phyloP scores from a whole-genome alignment of 2,329 filamentous ascomycete species.

The Xylaria sp. region DNA sequence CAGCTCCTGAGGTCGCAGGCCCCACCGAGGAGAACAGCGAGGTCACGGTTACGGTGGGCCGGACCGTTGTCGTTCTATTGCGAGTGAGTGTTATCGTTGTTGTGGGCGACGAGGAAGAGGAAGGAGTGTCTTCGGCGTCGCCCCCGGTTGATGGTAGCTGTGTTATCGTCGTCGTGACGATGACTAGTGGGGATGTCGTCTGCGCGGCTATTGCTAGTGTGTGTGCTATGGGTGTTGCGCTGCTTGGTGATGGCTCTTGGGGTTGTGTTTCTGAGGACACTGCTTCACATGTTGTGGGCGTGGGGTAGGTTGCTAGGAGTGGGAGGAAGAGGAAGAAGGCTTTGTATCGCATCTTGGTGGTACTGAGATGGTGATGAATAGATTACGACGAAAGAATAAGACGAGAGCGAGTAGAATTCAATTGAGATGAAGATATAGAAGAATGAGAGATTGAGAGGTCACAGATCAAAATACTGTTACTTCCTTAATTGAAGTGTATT shows the following conservation, averaged over 20 bases:
- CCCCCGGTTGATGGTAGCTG: neutral
- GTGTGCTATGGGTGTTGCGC: neutral
- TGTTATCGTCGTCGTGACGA: neutral
- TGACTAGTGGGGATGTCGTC: slow-evolving; percentile 1
- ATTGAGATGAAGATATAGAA: neutral
- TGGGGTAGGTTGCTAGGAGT: neutral
- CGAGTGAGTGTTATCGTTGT: slow-evolving; percentile 27
- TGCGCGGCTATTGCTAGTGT: slow-evolving; percentile 2
- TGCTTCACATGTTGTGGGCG: neutral
- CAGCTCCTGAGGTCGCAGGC: slow-evolving; percentile 15
- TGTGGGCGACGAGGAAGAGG: neutral
- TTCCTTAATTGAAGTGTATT: neutral
- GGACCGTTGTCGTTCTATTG: slow-evolving; percentile 27
- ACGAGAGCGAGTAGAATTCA: neutral
- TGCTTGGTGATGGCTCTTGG: neutral
- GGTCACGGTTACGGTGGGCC: slow-evolving; percentile 28
- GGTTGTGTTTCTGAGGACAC: neutral
- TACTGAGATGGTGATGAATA: neutral
- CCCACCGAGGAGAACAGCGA: slow-evolving; percentile 15
- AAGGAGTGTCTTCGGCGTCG: neutral
- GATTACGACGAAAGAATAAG: neutral
- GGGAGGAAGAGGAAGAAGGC: slow-evolving; percentile 4
- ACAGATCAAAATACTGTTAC: neutral
- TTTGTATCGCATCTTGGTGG: slow-evolving; percentile 14
- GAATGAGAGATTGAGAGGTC: neutral